These are phyloP conservation scores for Allomyces arbusculus DNA, from an alignment of 192 early-diverging fungal species.

Conservation along the genomic window DNA sequence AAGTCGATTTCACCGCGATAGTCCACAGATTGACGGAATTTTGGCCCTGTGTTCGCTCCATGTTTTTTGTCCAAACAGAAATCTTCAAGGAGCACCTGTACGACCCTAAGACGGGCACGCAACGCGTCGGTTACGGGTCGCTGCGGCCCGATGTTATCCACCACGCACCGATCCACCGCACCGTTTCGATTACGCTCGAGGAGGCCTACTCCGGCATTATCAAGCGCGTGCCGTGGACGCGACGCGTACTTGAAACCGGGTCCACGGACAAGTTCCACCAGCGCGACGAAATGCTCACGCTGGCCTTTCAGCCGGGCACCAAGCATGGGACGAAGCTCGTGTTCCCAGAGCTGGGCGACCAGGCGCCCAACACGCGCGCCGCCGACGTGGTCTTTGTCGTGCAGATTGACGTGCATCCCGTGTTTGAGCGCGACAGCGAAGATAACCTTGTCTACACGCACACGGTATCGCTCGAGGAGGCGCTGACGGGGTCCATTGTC, in stretches of 20 bases:
- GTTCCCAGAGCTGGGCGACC: conserved; percentile 31
- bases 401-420: conserved; percentile 18
- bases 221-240: conserved; percentile 1
- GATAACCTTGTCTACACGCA: conserved; percentile 19
- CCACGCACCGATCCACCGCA: conserved; percentile 3
- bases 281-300: conserved; percentile 22
- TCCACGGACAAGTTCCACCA: not conserved
- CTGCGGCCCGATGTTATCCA: conserved; percentile 1
- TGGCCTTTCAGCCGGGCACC: conserved; percentile 22
- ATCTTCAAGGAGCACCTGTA: conserved; percentile 2
- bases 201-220: conserved; percentile 24
- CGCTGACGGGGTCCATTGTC: conserved; percentile 19
- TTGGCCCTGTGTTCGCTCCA: too few relatives aligned
- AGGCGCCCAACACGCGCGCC: conserved; percentile 31
- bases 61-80: not conserved
- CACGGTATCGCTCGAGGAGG: conserved; percentile 21
- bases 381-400: conserved; percentile 27
- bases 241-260: not conserved
- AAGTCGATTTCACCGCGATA: too few relatives aligned
- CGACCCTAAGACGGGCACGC: not conserved
- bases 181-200: not conserved
- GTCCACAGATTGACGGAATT: too few relatives aligned
- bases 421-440: conserved; percentile 19
- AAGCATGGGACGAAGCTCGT: conserved; percentile 26
- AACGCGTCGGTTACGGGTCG: not conserved